These are phyloP conservation scores for Nemania bipapillata DNA, from an alignment of 2,329 filamentous ascomycete species.

Conservation along the genomic window DNA sequence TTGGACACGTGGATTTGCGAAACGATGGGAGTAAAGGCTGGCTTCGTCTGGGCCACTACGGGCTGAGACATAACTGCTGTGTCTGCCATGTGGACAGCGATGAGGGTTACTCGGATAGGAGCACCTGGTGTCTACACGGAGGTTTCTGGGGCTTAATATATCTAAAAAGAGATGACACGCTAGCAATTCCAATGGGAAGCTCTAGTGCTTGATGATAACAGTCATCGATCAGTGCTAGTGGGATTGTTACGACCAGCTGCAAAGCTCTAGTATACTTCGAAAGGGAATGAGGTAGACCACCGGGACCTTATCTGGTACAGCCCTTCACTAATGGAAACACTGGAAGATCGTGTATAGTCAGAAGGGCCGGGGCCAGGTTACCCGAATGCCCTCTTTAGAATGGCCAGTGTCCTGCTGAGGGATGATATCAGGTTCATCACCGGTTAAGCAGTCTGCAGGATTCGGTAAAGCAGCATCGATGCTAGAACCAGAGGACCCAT, in stretches of 20 bases:
- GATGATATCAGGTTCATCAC: conserved; percentile 35
- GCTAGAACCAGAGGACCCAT: conserved; percentile 7
- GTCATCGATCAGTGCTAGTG: not conserved
- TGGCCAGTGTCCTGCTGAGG: conserved; percentile 36
- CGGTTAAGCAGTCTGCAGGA: conserved; percentile 32
- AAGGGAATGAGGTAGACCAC: not conserved
- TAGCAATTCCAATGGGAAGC: not conserved
- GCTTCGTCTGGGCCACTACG: conserved; percentile 29
- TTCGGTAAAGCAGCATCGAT: conserved; percentile 44
- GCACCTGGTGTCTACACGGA: not conserved
- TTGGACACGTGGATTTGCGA: conserved; percentile 29
- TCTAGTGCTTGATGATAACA: not conserved
- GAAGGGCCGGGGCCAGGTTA: conserved; percentile 33
- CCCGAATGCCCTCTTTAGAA: conserved; percentile 9
- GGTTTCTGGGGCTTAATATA: not conserved
- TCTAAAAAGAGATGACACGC: conserved; percentile 9
- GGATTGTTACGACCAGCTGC: not conserved
- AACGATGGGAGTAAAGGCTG: conserved; percentile 46
- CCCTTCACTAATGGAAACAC: conserved; percentile 26
- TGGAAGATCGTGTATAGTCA: conserved; percentile 21
- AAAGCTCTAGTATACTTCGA: conserved; percentile 39
- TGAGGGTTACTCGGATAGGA: conserved; percentile 5
- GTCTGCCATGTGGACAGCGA: conserved; percentile 42
- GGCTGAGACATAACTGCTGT: conserved; percentile 36
- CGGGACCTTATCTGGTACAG: conserved; percentile 39